phyloP scores from a whole-genome alignment of 2,329 filamentous ascomycete genomes.

The Tolypocladium ovalisporum region DNA sequence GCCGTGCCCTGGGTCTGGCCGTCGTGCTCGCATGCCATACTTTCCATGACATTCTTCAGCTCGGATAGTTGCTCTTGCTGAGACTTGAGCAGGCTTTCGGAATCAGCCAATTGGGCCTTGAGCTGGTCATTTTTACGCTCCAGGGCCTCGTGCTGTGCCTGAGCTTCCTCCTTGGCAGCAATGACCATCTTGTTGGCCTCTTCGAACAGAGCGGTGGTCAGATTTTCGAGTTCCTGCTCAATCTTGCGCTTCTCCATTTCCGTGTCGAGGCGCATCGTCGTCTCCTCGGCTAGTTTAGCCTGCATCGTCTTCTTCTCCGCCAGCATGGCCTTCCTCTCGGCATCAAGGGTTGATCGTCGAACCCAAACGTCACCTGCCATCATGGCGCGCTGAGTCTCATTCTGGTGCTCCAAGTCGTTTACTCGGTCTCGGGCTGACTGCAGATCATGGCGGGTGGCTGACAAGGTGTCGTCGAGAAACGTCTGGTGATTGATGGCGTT shows the following conservation, averaged over 20 bases:
- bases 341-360: slow-evolving; percentile 61
- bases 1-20: slow-evolving; percentile 62
- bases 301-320: slow-evolving; percentile 49
- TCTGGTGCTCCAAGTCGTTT: slow-evolving; percentile 51
- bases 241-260: slow-evolving; percentile 80
- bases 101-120: slow-evolving; percentile 74
- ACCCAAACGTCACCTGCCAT: slow-evolving; percentile 67
- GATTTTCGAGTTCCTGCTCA: slow-evolving; percentile 79
- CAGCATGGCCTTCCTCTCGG: slow-evolving; percentile 52
- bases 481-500: slow-evolving; percentile 97
- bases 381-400: slow-evolving; percentile 60
- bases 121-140: slow-evolving; percentile 83
- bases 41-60: slow-evolving; percentile 86
- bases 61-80: slow-evolving; percentile 90
- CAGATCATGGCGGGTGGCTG: slow-evolving; percentile 72
- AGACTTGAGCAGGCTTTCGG: slow-evolving; percentile 72
- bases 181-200: slow-evolving; percentile 99
- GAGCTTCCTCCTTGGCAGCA: slow-evolving; percentile 73
- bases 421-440: slow-evolving; percentile 61
- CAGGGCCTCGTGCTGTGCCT: slow-evolving; percentile 69
- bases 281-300: slow-evolving; percentile 53
- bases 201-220: slow-evolving; percentile 91
- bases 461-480: slow-evolving; percentile 76
- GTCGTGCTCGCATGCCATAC: slow-evolving; percentile 64
- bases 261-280: slow-evolving; percentile 47